phyloP scores from a whole-genome alignment of 495 filamentous ascomycete species.

The Platismatia glauca region DNA sequence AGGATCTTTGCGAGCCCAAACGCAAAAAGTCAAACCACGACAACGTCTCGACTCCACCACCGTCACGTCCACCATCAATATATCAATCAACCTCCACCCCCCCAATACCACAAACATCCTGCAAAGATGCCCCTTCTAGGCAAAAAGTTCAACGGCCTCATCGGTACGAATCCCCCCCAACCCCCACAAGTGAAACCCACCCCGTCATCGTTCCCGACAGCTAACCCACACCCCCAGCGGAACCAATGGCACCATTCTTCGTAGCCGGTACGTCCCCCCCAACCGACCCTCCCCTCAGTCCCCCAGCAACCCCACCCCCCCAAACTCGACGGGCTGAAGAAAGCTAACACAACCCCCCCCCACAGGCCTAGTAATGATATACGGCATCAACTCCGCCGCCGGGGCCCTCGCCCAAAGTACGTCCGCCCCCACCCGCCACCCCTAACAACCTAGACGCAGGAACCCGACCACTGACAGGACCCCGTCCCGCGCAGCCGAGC shows the following conservation, averaged over 20 bases:
- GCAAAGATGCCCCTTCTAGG: constrained; percentile 55
- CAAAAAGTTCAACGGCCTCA: constrained; percentile 85
- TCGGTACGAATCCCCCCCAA: constrained; percentile 55
- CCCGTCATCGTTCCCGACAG: neutral
- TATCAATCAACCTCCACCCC: neutral
- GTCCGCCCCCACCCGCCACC: neutral
- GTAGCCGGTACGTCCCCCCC: constrained; percentile 64
- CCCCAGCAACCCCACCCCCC: neutral
- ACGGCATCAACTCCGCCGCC: constrained; percentile 75
- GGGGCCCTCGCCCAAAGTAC: constrained; percentile 61
- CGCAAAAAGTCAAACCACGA: no score
- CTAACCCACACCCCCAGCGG: constrained; percentile 44
- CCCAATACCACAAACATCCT: neutral
- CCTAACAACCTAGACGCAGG: neutral
- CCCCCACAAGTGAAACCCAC: neutral
- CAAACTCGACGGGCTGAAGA: neutral
- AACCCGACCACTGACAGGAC: constrained; percentile 12
- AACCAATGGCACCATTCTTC: constrained; percentile 87
- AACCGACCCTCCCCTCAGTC: no score
- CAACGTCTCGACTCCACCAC: constrained; percentile 19
- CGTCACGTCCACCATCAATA: constrained; percentile 45
- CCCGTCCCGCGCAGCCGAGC: constrained; percentile 49
- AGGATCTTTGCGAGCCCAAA: constrained; percentile 19
- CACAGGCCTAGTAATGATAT: constrained; percentile 69
- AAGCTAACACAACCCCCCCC: constrained; percentile 7